Base-by-base conservation (phyloP, 1,139 yeast species). In the Yamadazyma friedrichii region DNA sequence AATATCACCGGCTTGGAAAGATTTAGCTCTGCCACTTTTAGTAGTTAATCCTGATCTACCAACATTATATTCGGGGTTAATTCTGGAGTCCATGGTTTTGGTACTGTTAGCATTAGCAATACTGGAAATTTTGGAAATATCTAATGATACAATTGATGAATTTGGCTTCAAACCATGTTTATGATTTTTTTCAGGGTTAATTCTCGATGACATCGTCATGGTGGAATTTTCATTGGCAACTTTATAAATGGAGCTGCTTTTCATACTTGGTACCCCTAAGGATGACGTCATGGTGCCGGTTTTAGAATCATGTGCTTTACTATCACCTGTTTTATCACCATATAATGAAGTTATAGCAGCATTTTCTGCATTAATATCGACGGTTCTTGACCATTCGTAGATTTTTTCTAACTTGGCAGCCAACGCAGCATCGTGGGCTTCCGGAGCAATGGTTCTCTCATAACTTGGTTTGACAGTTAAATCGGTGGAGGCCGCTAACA, bases 401-500 rank as follows among this genome's bases (percentile, higher is more conserved):
- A 61, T 56, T 37, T 53, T 56, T 22, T 60, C 65, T 39, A 66
- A 67, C 51, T 69, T 78, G 33, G 84, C 86, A 35, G 80, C 76
- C 36, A 74, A 56, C 3, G 84, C 87, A 35, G 88, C 88, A 15
- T 75, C 72, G 36, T 82, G 84, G 13, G 88, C 87, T 45, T 81
- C 88, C 5, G 72, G 71, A 22, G 88, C 84, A 42, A 80, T 67
- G 17, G 75, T 66, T 49, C 91, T 67, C 58, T 78, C 82, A 59
- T 84, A 84, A 15, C 70, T 54, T 11, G 88, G 81, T 47, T 75
- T 77, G 38, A 84, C 79, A 1, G 82, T 70, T 42, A 82, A 68
- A 59, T 81, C 86, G 10, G 85, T 65, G 6, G 82, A 75, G 4
- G 86, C 79, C 2, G 94, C 94, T 48, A 82, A 67, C 41, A 82